Base-by-base conservation (phyloP, 139 green algal species). In the Haematococcus lacustris region DNA sequence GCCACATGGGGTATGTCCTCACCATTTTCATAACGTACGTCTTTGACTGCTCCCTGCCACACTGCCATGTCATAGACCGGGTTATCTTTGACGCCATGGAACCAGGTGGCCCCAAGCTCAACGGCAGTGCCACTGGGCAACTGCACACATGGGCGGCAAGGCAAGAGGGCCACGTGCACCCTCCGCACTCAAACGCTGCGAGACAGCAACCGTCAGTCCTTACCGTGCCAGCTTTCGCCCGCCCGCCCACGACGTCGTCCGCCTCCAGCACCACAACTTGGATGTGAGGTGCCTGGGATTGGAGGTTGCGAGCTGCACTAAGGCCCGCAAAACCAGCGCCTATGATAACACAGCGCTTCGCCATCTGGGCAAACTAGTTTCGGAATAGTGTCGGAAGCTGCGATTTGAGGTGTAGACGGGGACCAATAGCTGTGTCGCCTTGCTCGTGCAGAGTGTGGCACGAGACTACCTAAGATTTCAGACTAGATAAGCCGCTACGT, bases 101-200 rank as follows among this genome's bases (percentile, higher is more conserved):
- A 83, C 78, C 78, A 83, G 0, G 78, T 83, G 1, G 78, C 78
- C 4, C 78, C 78, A 3, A 80, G 23, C 59, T 83, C 78, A 7
- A 83, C 78, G 2, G 50, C 35, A 21, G 64, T 66, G 23, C 70
- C 74, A 33, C 51, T 62, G 2, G 68, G 77, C 32, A 83, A 43
- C 77, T 82, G 77, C 66, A 25, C 28, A n/a, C 3, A 35, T 63
- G 53, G 53, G 53, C 53, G 21, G 21, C 17, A 7, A 7, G 17
- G 17, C 53, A n/a, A 7, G 4, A 7, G 25, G 21, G 53, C 53
- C 53, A 32, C 53, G 17, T 1, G 30, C 7, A 7, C 4, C 21
- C 4, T 32, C 53, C 25, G 53, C 53, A 30, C 17, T n/a, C 40
- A 2, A 6, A 51, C 25, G 25, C 39, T 23, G 32, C 32, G 33